A percentile compares a stretch with the other conserved stretches of the same genome.
phyloP scores from a whole-genome alignment of 805 yeast genomes.

The Pichia nanzhaoensis region DNA sequence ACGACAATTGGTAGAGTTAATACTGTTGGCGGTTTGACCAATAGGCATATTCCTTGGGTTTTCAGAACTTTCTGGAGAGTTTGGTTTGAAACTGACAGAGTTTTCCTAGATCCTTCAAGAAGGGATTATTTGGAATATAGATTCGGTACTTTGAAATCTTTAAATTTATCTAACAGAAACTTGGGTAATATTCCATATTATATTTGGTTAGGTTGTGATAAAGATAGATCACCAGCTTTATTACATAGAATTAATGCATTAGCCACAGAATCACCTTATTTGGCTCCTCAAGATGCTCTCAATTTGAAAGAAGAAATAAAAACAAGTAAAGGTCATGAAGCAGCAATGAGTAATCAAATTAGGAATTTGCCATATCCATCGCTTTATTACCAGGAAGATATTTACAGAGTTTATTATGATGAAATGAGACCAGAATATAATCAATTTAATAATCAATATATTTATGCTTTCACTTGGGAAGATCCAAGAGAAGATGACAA shows the following conservation, averaged over 20 bases:
- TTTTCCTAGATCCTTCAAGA: constrained; percentile 70
- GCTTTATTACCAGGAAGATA: constrained; percentile 67
- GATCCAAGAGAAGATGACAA: constrained; percentile 77
- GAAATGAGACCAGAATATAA: constrained; percentile 59
- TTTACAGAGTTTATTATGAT: constrained; percentile 77
- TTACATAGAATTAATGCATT: constrained; percentile 54
- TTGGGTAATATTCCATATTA: constrained; percentile 78
- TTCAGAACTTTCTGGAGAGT: constrained; percentile 76
- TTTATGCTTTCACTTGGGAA: constrained; percentile 88
- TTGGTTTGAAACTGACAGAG: constrained; percentile 84
- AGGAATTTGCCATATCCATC: constrained; percentile 75
- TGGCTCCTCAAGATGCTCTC: constrained; percentile 46
- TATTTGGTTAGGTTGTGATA: constrained; percentile 75
- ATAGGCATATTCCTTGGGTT: constrained; percentile 72
- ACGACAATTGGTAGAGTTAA: constrained; percentile 62
- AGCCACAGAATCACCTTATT: constrained; percentile 77
- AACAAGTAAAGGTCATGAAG: constrained; percentile 68
- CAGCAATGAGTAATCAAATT: constrained; percentile 54
- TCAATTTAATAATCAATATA: constrained; percentile 72
- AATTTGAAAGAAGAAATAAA: constrained; percentile 29
- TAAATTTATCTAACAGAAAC: constrained; percentile 56
- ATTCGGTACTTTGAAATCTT: constrained; percentile 73
- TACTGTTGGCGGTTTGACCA: constrained; percentile 66
- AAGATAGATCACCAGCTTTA: constrained; percentile 44
- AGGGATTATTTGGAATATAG: constrained; percentile 77